phyloP scores from a whole-genome alignment of 371 early-diverging fungal genomes.

The Fennellomyces sp. region DNA sequence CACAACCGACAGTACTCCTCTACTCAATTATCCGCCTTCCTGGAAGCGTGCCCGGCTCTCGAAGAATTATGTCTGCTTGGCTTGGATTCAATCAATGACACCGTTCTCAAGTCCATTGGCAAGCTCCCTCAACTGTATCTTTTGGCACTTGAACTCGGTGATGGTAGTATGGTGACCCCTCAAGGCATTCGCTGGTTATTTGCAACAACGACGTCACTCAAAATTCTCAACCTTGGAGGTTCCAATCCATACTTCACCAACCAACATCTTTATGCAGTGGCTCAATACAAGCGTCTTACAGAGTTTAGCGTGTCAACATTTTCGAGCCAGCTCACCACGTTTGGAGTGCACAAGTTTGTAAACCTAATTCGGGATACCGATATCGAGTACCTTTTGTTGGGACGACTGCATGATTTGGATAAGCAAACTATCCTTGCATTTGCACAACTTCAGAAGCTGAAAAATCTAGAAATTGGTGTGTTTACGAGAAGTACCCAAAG shows the following conservation, averaged over 20 bases:
- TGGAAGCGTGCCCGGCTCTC: not conserved
- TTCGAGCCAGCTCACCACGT: no score
- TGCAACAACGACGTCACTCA: not conserved
- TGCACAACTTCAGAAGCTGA: no score
- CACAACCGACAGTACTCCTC: not conserved
- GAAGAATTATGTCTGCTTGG: not conserved
- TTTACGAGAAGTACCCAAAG: no score
- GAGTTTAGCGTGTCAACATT: no score
- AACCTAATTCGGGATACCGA: no score
- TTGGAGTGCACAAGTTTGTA: no score
- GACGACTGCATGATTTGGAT: no score
- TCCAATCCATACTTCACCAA: not conserved
- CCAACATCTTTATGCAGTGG: not conserved
- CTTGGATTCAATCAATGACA: not conserved
- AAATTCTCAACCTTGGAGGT: not conserved
- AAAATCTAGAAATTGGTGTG: no score
- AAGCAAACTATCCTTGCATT: no score
- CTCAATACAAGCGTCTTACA: no score
- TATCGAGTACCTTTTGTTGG: no score
- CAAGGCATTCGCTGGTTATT: conserved; percentile 1
- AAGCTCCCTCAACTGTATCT: not conserved
- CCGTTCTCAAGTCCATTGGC: not conserved
- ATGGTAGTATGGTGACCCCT: not conserved
- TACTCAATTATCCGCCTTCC: not conserved
- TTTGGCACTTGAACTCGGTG: not conserved